A percentile compares a stretch with the other conserved stretches of the same genome.
Conservation (phyloP, 2,329 filamentous ascomycete genomes). For the Geosmithia morbida region DNA sequence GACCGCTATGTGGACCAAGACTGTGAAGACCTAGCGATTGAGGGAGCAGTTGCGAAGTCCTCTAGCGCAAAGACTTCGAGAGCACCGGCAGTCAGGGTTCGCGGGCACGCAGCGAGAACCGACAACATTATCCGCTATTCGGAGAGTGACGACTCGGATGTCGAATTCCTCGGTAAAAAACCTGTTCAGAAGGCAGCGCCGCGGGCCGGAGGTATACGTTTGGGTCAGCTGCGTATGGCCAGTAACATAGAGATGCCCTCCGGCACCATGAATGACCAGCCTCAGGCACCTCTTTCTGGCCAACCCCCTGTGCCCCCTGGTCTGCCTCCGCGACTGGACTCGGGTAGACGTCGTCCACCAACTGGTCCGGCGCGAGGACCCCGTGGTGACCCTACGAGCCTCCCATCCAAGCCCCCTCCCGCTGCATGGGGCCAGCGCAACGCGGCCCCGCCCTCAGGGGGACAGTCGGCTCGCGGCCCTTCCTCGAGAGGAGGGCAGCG, state of each 20-base stretch:
- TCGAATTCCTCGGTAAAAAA: slow-evolving; percentile 24
- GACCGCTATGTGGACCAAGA: slow-evolving; percentile 32
- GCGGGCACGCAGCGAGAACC: slow-evolving; percentile 17
- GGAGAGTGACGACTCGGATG: slow-evolving; percentile 31
- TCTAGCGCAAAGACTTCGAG: slow-evolving; percentile 3
- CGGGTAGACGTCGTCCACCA: neutral
- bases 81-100: slow-evolving; percentile 15
- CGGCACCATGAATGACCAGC: slow-evolving; percentile 2
- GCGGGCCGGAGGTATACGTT: neutral
- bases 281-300: slow-evolving; percentile 5
- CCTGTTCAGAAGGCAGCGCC: slow-evolving; percentile 14
- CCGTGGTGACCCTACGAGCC: slow-evolving; percentile 2
- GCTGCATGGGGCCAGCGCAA: slow-evolving; percentile 5
- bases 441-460: neutral
- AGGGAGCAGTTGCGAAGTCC: slow-evolving; percentile 8
- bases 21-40: slow-evolving; percentile 23
- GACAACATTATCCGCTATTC: slow-evolving; percentile 25
- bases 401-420: slow-evolving; percentile 15
- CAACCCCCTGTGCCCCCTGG: slow-evolving; percentile 23
- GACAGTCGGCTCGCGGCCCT: neutral
- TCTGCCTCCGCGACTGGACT: slow-evolving; percentile 2
- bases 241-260: slow-evolving; percentile 23
- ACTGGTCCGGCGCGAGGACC: slow-evolving; percentile 8
- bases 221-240: slow-evolving; percentile 22
- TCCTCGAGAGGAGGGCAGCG: neutral